Evolutionary conservation across 495 filamentous ascomycete species (phyloP), one percentile per base, ranked within the genome.

Genomic region (Hypoxylon perforatum): DNA sequence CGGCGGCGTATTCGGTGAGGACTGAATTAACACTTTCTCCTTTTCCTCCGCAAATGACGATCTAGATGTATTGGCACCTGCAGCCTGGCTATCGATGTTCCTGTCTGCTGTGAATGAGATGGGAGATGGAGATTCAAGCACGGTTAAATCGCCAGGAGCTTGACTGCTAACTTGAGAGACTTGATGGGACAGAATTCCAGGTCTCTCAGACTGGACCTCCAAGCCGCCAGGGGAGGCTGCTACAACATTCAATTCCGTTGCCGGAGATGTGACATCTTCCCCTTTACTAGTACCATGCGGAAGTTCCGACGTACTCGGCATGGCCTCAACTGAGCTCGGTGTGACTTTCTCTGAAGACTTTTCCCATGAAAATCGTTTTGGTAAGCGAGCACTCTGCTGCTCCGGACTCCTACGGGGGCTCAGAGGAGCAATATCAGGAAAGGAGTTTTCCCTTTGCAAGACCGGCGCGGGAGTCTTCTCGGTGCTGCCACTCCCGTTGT

Each of bases 281-380:
- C 17, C 22, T 44, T 51, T 58, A 4, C 5, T 38, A 47, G 12
- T 12, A 7, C 52, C 59, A 14, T 44, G 30, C 10, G 69, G 25
- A 4, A 63, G 19, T 10, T 38, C 53, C 18, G 63, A 39, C 9
- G 56, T 35, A 33, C 19, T 45, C 44, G 53, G 53, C 11, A 52
- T 50, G 14, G 54, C 25, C n/a, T 57, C 51, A 15, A 11, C 38
- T 44, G 70, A 22, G 53, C 33, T 47, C 18, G 33, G 11, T 25
- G 14, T 18, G 11, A 70, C 57, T 67, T 76, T 67, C 45, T 80
- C 77, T 11, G 72, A 21, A n/a, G 61, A 63, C 19, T 71, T 57
- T 65, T 88, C 84, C 85, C 85, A 87, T 2, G 85, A 87, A 59
- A 86, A 87, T 14, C 80, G 78, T 45, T 72, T 77, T 19, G 70